Percentiles rank a stretch among this genome's conserved stretches.
phyloP scores from a whole-genome alignment of 306 rosid genomes.

The Trichosanthes cucumerina region DNA sequence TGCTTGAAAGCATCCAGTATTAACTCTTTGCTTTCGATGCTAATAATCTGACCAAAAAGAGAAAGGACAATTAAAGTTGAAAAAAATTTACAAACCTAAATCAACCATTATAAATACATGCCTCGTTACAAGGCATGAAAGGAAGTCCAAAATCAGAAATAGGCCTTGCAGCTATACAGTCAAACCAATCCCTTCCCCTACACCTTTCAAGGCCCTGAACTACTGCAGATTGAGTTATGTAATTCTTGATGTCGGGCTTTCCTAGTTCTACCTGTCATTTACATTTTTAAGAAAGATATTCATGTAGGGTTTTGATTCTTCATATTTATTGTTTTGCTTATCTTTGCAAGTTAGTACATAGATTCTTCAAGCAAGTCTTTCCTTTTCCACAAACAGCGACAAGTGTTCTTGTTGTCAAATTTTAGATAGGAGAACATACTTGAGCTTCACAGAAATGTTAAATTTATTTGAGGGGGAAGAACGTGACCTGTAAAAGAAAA shows the following conservation, averaged over 20 bases:
- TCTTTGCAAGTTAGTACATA: no score
- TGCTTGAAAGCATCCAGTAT: conserved; percentile 84
- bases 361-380: no score
- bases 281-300: no score
- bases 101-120: conserved; percentile 9
- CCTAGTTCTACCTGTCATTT: no score
- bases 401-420: no score
- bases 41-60: conserved; percentile 17
- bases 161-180: conserved; percentile 48
- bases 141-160: conserved; percentile 84
- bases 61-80: not conserved
- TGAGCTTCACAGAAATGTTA: no score
- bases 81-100: not conserved
- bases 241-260: conserved; percentile 52
- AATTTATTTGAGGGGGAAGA: no score
- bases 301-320: no score
- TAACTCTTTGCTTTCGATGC: conserved; percentile 48
- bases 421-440: no score
- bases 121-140: conserved; percentile 60
- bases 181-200: conserved; percentile 86
- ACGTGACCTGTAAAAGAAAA: no score
- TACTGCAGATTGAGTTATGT: conserved; percentile 87
- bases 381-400: no score
- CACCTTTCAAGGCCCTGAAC: conserved; percentile 77
- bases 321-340: no score